Evolutionary conservation across 2,329 filamentous ascomycete species (phyloP), one percentile per base, ranked within the genome.

Genomic region (Plenodomus tracheiphilus): DNA sequence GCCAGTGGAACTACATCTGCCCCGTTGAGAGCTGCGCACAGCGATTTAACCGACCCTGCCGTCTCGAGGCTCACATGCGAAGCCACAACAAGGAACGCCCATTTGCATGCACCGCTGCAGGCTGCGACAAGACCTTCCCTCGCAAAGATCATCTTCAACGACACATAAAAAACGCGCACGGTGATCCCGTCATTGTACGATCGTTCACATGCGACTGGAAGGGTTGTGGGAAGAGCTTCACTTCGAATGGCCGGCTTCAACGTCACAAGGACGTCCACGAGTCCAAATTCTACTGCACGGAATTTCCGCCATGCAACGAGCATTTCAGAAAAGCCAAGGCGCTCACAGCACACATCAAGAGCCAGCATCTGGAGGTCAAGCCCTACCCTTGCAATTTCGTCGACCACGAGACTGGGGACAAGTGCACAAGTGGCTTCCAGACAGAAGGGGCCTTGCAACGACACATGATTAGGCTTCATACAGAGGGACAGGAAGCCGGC

Each of bases 301-400:
- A 84, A 28, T 86, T 84, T 59, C 80, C 82, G 1, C 83, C 81
- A 1, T 96, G 91, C 73, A 81, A 82, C 16, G 83, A 90, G 73
- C 85, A 84, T 17, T 97, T 97, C 71, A 84, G 93, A 53, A 97
- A 96, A 73, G 87, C 91, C 68, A 85, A 91, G 57, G 95, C 91
- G 0, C 79, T 97, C 15, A 85, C 92, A 68, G 86, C 88, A 43
- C 93, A 97, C 68, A 83, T 96, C 54, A 84, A 86, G 45, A 83
- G 84, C 9, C 86, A 85, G 11, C 93, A 97, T 70, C 75, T 93
- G 34, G 78, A 86, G 21, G 74, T 87, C 50, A 84, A 86, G 39
- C 85, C 89, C 0, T 96, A 85, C 63, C 79, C 80, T 4, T 97
- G 93, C 70, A 76, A 78, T 1, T 78, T 86, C 48, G 57, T 80